These are phyloP conservation scores for Terana coerulea DNA, from an alignment of 768 basidiomycete genomes.

Conservation along the genomic window DNA sequence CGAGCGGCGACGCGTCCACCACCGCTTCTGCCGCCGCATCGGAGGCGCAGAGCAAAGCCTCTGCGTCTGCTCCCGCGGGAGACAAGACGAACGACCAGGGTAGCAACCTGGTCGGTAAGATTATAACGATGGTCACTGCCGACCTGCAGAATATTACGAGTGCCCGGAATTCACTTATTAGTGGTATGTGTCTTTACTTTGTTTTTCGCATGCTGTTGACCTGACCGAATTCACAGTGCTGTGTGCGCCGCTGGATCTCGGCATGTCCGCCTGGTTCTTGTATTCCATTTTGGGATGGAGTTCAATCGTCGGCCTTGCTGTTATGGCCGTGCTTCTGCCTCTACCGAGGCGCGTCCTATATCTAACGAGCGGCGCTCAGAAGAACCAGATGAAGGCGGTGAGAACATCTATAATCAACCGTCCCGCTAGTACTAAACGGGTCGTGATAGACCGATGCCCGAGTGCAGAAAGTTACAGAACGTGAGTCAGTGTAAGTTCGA, in stretches of 20 bases:
- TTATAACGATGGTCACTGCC: conserved; percentile 71
- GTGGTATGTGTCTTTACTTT: conserved; percentile 1
- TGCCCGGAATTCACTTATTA: conserved; percentile 18
- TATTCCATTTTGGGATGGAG: conserved; percentile 45
- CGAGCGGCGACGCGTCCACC: background rate
- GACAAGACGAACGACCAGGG: no score
- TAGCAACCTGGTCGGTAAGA: conserved; percentile 62
- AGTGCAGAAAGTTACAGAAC: conserved; percentile 21
- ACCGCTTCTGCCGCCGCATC: background rate
- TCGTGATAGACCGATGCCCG: conserved; percentile 40
- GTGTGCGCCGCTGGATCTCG: conserved; percentile 33
- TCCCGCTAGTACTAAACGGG: background rate
- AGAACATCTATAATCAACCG: background rate
- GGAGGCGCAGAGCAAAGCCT: background rate
- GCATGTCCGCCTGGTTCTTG: conserved; percentile 35
- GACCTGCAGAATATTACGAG: conserved; percentile 39
- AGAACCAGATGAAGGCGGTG: conserved; percentile 37
- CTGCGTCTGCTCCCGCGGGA: no score
- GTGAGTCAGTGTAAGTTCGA: background rate
- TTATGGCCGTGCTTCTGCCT: conserved; percentile 38
- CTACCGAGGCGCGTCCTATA: conserved; percentile 39
- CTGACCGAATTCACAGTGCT: conserved; percentile 40
- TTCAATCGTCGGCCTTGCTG: conserved; percentile 35
- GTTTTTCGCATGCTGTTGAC: conserved; percentile 14
- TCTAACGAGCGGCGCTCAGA: conserved; percentile 31